phyloP scores from a whole-genome alignment of 2,329 filamentous ascomycete genomes.

The Thelonectria rubi region DNA sequence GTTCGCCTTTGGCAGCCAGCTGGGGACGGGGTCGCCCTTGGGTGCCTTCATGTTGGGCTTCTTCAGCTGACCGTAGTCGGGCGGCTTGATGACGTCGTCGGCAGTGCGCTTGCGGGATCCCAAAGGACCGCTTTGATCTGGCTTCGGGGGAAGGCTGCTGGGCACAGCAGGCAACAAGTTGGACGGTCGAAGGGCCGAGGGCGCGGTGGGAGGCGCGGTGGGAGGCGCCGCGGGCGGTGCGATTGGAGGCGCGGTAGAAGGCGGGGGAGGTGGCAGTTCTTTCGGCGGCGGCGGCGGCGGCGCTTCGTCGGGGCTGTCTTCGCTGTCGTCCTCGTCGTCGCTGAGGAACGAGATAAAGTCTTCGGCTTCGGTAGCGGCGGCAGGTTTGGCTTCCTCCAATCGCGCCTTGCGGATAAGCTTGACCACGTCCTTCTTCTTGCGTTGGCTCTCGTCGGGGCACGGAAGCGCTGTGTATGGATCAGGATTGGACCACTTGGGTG shows the following conservation, averaged over 20 bases:
- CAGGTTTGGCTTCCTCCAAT: conserved; percentile 62
- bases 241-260: no score
- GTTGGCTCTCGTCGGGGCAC: conserved; percentile 75
- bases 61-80: conserved; percentile 62
- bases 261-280: conserved; percentile 32
- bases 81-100: conserved; percentile 72
- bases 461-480: conserved; percentile 92
- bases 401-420: conserved; percentile 92
- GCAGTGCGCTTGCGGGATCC: conserved; percentile 79
- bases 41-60: conserved; percentile 59
- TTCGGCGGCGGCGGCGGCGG: conserved; percentile 30
- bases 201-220: conserved; percentile 12
- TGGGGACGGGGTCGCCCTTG: conserved; percentile 59
- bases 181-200: conserved; percentile 36
- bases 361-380: conserved; percentile 67
- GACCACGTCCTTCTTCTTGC: conserved; percentile 86
- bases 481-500: conserved; percentile 92
- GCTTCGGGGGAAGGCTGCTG: conserved; percentile 11
- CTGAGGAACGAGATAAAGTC: conserved; percentile 91
- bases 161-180: conserved; percentile 23
- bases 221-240: conserved; percentile 28
- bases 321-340: conserved; percentile 59
- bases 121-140: conserved; percentile 55
- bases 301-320: conserved; percentile 32
- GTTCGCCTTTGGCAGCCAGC: conserved; percentile 59